phyloP scores from a whole-genome alignment of 2,329 filamentous ascomycete species.

The Paraphaeosphaeria sporulosa region DNA sequence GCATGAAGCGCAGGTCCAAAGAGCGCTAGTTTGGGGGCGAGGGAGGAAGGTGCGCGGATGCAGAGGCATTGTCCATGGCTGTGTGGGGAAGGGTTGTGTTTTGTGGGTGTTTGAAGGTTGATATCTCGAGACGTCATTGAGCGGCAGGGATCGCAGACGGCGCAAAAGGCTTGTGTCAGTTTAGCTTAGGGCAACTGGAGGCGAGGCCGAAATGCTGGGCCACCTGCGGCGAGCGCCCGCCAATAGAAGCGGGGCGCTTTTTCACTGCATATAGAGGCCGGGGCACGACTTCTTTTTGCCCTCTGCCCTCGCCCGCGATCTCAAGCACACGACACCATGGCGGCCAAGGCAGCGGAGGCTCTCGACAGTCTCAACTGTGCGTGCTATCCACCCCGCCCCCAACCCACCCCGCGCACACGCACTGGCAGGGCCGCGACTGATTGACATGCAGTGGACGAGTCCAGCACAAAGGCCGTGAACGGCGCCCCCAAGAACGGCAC shows the following conservation, averaged over 20 bases:
- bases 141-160: constrained; percentile 12
- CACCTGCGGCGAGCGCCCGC: constrained; percentile 6
- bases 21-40: constrained; percentile 20
- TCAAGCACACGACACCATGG: constrained; percentile 37
- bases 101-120: constrained; percentile 19
- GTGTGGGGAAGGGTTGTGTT: background rate
- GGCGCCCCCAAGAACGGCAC: constrained; percentile 37
- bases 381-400: constrained; percentile 12
- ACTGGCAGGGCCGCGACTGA: constrained; percentile 8
- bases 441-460: constrained; percentile 43
- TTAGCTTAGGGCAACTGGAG: constrained; percentile 19
- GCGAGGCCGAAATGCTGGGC: constrained; percentile 15
- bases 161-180: constrained; percentile 2
- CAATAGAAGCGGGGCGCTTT: constrained; percentile 22
- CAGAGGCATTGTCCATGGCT: constrained; percentile 39
- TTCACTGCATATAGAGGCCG: background rate
- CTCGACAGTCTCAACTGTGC: constrained; percentile 49
- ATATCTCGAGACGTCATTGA: constrained; percentile 39
- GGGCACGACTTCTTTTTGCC: background rate
- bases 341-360: constrained; percentile 46
- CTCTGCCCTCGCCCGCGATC: constrained; percentile 1
- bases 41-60: constrained; percentile 26
- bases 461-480: constrained; percentile 41
- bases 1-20: constrained; percentile 31
- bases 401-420: background rate